Evolutionary conservation across 179 eudicot species (phyloP).

Genomic region (Amaranthus tricolor): DNA sequence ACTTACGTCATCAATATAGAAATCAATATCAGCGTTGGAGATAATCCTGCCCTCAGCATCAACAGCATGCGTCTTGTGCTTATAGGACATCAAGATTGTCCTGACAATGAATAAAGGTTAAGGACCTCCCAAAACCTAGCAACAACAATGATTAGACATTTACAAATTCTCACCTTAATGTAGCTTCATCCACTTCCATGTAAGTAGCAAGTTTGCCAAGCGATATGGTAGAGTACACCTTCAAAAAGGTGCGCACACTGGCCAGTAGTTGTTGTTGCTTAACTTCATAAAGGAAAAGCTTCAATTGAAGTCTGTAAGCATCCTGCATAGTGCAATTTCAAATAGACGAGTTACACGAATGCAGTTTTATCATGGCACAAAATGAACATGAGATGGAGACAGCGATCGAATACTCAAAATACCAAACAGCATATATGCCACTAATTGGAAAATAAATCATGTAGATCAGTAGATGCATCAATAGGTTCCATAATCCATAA

Average conservation of each 20-base stretch:
- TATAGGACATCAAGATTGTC: slow-evolving; percentile 91
- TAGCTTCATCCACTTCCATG: slow-evolving; percentile 93
- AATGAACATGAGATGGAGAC: background rate
- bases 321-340: slow-evolving; percentile 47
- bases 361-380: background rate
- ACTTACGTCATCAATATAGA: slow-evolving; percentile 80
- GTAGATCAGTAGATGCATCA: background rate
- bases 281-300: slow-evolving; percentile 93
- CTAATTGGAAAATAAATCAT: background rate
- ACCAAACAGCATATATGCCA: background rate
- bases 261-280: slow-evolving; percentile 85
- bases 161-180: slow-evolving; percentile 54
- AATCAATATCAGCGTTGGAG: slow-evolving; percentile 88
- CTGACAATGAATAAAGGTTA: slow-evolving; percentile 36
- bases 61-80: slow-evolving; percentile 90
- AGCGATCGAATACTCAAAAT: background rate
- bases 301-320: slow-evolving; percentile 93
- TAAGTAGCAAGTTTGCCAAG: slow-evolving; percentile 71
- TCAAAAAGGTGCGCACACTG: slow-evolving; percentile 79
- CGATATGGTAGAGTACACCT: slow-evolving; percentile 85
- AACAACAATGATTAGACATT: background rate
- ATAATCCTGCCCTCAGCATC: slow-evolving; percentile 70
- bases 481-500: background rate
- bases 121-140: background rate
- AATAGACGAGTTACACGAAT: background rate